phyloP scores from a whole-genome alignment of 306 rosid genomes.

The Lotus japonicus region DNA sequence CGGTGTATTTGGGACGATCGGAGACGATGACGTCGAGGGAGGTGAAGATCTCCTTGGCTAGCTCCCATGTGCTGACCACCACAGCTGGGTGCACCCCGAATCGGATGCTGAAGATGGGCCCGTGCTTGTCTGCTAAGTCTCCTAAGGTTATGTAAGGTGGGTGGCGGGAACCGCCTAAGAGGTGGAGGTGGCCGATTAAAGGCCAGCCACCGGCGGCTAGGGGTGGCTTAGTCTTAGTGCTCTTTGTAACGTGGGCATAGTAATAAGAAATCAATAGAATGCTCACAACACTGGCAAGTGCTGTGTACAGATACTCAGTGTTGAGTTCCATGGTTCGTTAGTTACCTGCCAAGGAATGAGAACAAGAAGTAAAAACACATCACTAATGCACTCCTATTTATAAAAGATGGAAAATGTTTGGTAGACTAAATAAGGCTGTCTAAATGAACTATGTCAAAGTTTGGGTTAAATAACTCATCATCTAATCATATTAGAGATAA shows the following conservation, averaged over 20 bases:
- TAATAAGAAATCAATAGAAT: constrained; percentile 8
- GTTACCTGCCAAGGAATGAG: no score
- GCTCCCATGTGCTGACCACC: constrained; percentile 38
- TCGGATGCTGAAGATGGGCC: constrained; percentile 37
- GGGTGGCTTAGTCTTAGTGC: constrained; percentile 12
- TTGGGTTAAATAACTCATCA: no score
- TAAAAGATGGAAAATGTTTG: no score
- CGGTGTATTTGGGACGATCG: constrained; percentile 35
- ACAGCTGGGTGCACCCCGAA: constrained; percentile 31
- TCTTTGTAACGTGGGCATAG: background rate
- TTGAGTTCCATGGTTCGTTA: background rate
- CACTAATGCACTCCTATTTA: no score
- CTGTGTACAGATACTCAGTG: background rate
- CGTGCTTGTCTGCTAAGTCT: constrained; percentile 39
- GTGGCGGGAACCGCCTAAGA: constrained; percentile 17
- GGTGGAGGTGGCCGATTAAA: constrained; percentile 51
- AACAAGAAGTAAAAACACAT: no score
- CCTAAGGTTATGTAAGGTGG: constrained; percentile 41
- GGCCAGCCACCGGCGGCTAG: constrained; percentile 63
- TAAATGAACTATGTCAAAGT: no score
- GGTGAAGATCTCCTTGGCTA: constrained; percentile 51
- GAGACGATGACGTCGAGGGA: constrained; percentile 27
- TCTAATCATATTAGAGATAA: no score
- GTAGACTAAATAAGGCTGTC: no score
- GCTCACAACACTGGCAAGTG: background rate